Conservation (phyloP, 345 rosid species). For the Eucalyptus dawsonii region DNA sequence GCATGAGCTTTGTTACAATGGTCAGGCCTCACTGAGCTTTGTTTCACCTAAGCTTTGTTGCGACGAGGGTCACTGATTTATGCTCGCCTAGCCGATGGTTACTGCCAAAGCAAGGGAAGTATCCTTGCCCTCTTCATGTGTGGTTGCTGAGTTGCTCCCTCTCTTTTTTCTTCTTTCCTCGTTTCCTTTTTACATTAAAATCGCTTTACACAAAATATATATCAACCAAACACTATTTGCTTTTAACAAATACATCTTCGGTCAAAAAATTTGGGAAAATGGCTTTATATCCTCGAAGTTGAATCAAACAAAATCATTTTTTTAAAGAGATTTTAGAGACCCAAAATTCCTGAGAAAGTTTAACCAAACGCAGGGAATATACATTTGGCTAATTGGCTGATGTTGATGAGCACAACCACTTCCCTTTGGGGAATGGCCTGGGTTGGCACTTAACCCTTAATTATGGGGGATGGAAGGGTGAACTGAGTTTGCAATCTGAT, state of each 20-base stretch:
- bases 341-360: too few species aligned
- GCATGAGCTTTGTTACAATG: neutral
- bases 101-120: neutral
- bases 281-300: neutral
- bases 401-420: too few species aligned
- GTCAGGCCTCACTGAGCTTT: neutral
- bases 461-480: too few species aligned
- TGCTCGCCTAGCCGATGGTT: fast-evolving
- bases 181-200: neutral
- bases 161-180: neutral
- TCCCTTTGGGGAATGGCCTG: too few species aligned
- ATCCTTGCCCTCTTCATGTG: neutral
- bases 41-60: neutral
- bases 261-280: neutral
- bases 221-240: neutral
- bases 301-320: neutral
- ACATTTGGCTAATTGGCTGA: too few species aligned
- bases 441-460: too few species aligned
- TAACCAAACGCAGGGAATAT: too few species aligned
- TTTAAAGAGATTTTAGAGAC: too few species aligned
- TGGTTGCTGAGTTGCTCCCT: neutral
- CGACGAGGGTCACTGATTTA: neutral
- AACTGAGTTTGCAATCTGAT: neutral
- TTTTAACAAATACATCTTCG: neutral
- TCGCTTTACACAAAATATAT: neutral